Evolutionary conservation across 2,329 filamentous ascomycete genomes (phyloP), one percentile per base, ranked within the genome.

Genomic region (Dothistroma pini): DNA sequence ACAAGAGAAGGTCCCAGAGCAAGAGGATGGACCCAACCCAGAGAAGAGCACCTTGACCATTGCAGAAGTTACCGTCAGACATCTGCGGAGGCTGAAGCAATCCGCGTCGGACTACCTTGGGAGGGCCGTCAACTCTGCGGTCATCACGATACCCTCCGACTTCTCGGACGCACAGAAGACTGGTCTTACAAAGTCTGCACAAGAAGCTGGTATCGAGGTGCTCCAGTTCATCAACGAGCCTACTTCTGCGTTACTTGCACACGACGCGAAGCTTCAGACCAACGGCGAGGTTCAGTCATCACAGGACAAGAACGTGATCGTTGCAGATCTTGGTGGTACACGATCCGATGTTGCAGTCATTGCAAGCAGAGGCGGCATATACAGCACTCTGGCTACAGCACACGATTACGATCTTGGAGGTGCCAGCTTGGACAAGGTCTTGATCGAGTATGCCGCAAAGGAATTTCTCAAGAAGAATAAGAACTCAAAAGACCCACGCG

Each of bases 381-480:
- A 97, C 84, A 97, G 91, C 63, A 87, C 97, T 70, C 84, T 99
- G 61, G 92, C 95, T 21, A 96, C 93, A 12, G 86, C 89, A 32
- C 95, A 97, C 80, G 95, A 99, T 81, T 97, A 96, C 79, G 93
- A 97, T 74, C 90, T 93, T 69, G 88, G 90, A 59, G 95, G 95
- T 72, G 83, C 86, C 38, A 87, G 92, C 68, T 83, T 99, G 60
- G 95, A 99, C 80, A 85, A 95, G 75, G 89, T 93, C 54, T 84
- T 99, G 61, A 90, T 96, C 75, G 93, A 99, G 75, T 89, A 97
- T 82, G 97, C 97, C 70, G 90, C 93, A 70, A 99, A 99, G 84
- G 95, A 99, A 79, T 99, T 99, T 80, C 85, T 95, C 74, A 97
- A 99, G 86, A 96, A 96, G 84, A 86, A 97, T 84, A 89, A 88